Base-by-base conservation (phyloP, 345 rosid species). In the Gossypium stocksii region DNA sequence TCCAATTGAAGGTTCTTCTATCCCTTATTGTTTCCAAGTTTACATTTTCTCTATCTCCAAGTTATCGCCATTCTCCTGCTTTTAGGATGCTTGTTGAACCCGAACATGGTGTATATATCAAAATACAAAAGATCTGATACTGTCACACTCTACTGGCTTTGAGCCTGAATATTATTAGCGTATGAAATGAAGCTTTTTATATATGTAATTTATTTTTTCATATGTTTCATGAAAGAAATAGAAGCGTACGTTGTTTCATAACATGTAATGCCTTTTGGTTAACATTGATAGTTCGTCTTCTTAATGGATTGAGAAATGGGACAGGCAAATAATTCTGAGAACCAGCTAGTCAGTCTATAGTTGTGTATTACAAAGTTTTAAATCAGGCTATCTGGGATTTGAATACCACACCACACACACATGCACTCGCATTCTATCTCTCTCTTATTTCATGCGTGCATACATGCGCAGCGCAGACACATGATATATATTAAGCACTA, bases 81-180 rank as follows among this genome's bases (percentile, higher is more conserved):
- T 87, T 76, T 48, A 82, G 87, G 73, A 88, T 93, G 94, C 83
- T 90, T 27, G 90, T 91, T 7, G 90, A 85, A 74, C 97, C 98
- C 58, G 82, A 89, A 75, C 81, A 88, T 77, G 98, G 97, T 45
- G 87, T 90, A 45, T 72, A 77, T 62, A 84, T 90, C 70, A 52
- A 78, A 14, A 56, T 86, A 54, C 78, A 72, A 52, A 88, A 83
- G 78, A 62, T 23, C 54, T 57, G 67, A 41, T 13, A 54, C 19
- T 11, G 20, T 13, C 17, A 19, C 8, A 12, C n/a, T 3, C 38
- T 8, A 25, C 17, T 25, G 38, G n/a, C 41, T 23, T 11, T 59
- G 25, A 25, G 41, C 41, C 64, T 27, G 41, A 60, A 23, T 16
- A 49, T 25, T 25, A 3, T 25, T 57, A 17, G 14, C 25, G n/a